Evolutionary conservation across 768 basidiomycete genomes (phyloP).

Genomic region (Pleurotus platypus): DNA sequence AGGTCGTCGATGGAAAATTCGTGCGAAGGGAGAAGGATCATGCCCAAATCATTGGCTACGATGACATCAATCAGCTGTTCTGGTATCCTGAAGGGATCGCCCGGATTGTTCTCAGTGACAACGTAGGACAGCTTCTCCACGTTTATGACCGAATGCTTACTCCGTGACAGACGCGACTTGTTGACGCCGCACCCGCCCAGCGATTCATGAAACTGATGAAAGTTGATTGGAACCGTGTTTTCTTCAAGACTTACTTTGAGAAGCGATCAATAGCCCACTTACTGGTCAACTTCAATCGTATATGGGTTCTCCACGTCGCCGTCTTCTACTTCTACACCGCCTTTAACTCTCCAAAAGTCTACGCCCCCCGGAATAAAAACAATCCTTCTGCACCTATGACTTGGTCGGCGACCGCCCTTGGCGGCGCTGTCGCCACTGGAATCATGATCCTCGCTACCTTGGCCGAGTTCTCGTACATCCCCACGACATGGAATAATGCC

Average conservation of each 20-base stretch:
- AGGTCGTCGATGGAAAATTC: constrained; percentile 92
- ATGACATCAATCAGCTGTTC: constrained; percentile 98
- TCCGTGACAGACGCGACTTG: constrained; percentile 70
- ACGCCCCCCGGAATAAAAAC: constrained; percentile 65
- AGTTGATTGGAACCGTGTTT: constrained; percentile 91
- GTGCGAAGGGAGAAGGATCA: constrained; percentile 93
- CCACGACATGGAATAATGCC: constrained; percentile 98
- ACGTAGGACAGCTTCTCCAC: constrained; percentile 45
- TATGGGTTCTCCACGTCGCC: constrained; percentile 95
- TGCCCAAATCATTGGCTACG: constrained; percentile 96
- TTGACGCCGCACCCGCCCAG: constrained; percentile 88
- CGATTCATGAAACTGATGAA: constrained; percentile 90
- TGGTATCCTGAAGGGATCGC: constrained; percentile 99
- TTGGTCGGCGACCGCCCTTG: constrained; percentile 94
- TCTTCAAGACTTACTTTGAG: constrained; percentile 99
- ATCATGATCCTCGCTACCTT: constrained; percentile 95
- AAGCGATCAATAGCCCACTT: constrained; percentile 92
- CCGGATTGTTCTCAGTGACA: constrained; percentile 85
- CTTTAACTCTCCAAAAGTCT: constrained; percentile 93
- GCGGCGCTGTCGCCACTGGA: constrained; percentile 86
- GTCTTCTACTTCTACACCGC: constrained; percentile 97
- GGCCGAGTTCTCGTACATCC: constrained; percentile 95
- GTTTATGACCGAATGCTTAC: constrained; percentile 5
- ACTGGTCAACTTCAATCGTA: constrained; percentile 97
- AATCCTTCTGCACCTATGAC: constrained; percentile 84